Base-by-base conservation (phyloP, 306 rosid species). In the Prunus mongolica region DNA sequence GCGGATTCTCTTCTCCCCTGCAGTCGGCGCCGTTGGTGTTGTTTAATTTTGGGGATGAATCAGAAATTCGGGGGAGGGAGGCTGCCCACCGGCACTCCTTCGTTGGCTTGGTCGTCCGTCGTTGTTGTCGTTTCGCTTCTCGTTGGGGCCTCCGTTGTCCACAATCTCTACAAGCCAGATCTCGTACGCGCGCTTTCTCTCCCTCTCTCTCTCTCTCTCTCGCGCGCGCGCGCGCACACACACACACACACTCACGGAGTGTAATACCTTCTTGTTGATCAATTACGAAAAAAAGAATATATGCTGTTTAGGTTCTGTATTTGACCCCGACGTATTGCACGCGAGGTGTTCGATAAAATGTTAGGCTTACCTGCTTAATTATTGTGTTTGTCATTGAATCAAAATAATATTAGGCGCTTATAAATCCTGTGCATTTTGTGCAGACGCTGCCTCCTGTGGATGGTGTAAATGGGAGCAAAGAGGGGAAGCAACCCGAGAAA, bases 131-230 rank as follows among this genome's bases (percentile, higher is more conserved):
- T 25, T 19, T 79, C 78, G 1, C 83, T 79, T 73, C 83, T 79
- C 52, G 82, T 69, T 20, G 82, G 82, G 8, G 82, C 82, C 64
- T 73, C 82, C 41, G 74, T 79, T 10, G 82, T 79, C 69, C 78
- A 79, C 69, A 79, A 66, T 71, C 56, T 28, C 74, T 79, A 56
- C 82, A 79, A 73, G 69, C 82, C 78, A 6, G 55, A 79, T 46
- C 82, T 79, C 12, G 82, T 79, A 65, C 6, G 27, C 8, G 3
- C 34, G 3, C 19, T 56, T 2, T 71, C 25, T 22, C 28, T 12
- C 44, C 13, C 15, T 22, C 30, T 12, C 44, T n/a, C 15, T 22
- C 30, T 19, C 0, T 30, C n/a, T 24, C 65, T 30, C 6, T 30
- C 34, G 0, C 4, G 38, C 38, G 7, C 41, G 41, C 41, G 41